These are phyloP conservation scores for Kazachstania sp. DNA, from an alignment of 1,139 yeast species.

Conservation along the genomic window DNA sequence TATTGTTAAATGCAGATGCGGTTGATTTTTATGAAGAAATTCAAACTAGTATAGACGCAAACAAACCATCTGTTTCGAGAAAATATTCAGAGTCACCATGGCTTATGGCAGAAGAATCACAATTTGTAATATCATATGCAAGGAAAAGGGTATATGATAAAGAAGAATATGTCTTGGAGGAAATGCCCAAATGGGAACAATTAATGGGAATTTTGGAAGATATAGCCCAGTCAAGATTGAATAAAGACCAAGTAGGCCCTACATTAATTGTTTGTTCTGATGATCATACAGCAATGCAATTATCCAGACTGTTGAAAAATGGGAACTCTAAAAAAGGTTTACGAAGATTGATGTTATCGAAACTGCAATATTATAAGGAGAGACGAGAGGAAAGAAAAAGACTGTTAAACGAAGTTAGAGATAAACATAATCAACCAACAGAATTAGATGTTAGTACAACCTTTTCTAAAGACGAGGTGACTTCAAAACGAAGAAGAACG, in stretches of 20 bases:
- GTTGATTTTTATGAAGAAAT: slow-evolving; percentile 67
- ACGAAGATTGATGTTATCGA: slow-evolving; percentile 45
- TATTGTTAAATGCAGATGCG: slow-evolving; percentile 56
- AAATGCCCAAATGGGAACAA: slow-evolving; percentile 88
- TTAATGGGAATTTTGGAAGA: slow-evolving; percentile 61
- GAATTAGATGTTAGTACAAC: slow-evolving; percentile 32
- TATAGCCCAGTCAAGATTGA: slow-evolving; percentile 47
- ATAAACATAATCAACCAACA: slow-evolving; percentile 17
- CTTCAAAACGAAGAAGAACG: slow-evolving; percentile 52
- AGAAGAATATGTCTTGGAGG: slow-evolving; percentile 49
- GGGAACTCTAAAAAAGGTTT: slow-evolving; percentile 24
- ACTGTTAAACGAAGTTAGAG: slow-evolving; percentile 31
- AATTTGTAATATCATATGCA: slow-evolving; percentile 62
- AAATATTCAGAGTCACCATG: slow-evolving; percentile 66
- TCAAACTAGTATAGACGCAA: slow-evolving; percentile 58
- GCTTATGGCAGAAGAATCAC: slow-evolving; percentile 78
- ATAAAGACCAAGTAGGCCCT: slow-evolving; percentile 42
- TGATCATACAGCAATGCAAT: slow-evolving; percentile 45
- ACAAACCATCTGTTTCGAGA: slow-evolving; percentile 43
- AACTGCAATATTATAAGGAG: slow-evolving; percentile 43
- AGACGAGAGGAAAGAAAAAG: slow-evolving; percentile 41
- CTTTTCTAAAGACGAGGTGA: slow-evolving; percentile 28
- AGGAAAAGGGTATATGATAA: slow-evolving; percentile 55
- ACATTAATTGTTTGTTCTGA: slow-evolving; percentile 69
- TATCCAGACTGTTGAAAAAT: slow-evolving; percentile 38